Evolutionary conservation across 305 asterid genomes (phyloP), one percentile per base, ranked within the genome.

Genomic region (Fraxinus sp.): DNA sequence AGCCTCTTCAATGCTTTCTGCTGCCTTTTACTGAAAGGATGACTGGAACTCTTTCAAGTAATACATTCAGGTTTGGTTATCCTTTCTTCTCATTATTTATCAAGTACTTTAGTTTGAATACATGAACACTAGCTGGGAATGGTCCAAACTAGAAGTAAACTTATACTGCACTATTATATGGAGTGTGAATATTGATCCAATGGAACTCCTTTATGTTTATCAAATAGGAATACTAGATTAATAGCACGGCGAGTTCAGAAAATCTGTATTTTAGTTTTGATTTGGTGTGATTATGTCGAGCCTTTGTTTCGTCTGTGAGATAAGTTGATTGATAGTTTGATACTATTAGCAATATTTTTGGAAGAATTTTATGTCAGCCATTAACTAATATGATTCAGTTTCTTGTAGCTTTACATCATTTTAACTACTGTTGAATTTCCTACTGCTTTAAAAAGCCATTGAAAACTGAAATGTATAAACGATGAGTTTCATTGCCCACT

Each of bases 1-100:
- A 66, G 59, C 24, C 49, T 83, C 66, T 74, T 79, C 70, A 83
- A 74, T 39, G 79, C 41, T 66, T 41, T 66, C 26, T 79, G 77
- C 75, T 68, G 77, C 77, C 64, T 80, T 70, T 36, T 39, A 20
- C 36, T 24, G 14, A 35, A 33, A 28, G 32, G 43, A 14, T 46
- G 28, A 64, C 77, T 24, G 16, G 77, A 18, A 55, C 24, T 16
- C 7, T 55, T 16, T 55, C 10, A n/a, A 55, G 66, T n/a, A 55
- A 55, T 55, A 55, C 7, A 55, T n/a, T 55, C 66, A 55, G 24
- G 26, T 55, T 55, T 16, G 66, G 3, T n/a, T 18, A 55, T 55
- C 66, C 66, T 55, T 55, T 55, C 66, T 55, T 55, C 66, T 16
- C 66, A n/a, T 55, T n/a, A 55, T 55, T 55, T 55, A 55, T 55